Evolutionary conservation across 177 flowering plant species (phyloP).

Genomic region (Vitis hybrid): DNA sequence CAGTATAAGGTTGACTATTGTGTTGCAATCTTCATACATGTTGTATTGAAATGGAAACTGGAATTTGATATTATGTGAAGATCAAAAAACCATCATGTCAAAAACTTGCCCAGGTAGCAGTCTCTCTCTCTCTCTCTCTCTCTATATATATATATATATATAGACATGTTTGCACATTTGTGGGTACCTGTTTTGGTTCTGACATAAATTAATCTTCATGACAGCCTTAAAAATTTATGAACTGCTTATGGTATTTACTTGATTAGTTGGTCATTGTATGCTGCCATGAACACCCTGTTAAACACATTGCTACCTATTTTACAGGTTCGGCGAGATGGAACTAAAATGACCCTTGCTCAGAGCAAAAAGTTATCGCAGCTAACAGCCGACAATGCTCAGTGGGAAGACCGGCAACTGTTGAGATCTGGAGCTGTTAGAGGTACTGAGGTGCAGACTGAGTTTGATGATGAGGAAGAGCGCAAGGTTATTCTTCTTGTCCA

Average conservation of each 20-base stretch:
- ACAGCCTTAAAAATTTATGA: too few relatives aligned
- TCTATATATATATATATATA: too few relatives aligned
- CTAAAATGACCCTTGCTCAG: constrained; percentile 87
- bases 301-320: not conserved
- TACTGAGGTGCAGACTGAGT: constrained; percentile 94
- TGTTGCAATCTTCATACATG: too few relatives aligned
- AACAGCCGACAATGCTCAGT: constrained; percentile 94
- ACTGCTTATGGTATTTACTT: not conserved
- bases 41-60: too few relatives aligned
- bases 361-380: constrained; percentile 89
- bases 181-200: not conserved
- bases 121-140: too few relatives aligned
- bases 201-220: too few relatives aligned
- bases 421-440: constrained; percentile 99
- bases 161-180: not conserved
- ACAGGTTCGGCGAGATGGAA: constrained; percentile 88
- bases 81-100: too few relatives aligned
- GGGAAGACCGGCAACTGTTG: constrained; percentile 95
- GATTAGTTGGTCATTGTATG: not conserved
- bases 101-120: too few relatives aligned
- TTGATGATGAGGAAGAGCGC: constrained; percentile 95
- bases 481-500: constrained; percentile 97
- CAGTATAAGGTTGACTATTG: too few relatives aligned
- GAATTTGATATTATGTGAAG: too few relatives aligned
- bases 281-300: not conserved